Evolutionary conservation across 2,329 filamentous ascomycete genomes (phyloP).

Genomic region (Botrytis porri): DNA sequence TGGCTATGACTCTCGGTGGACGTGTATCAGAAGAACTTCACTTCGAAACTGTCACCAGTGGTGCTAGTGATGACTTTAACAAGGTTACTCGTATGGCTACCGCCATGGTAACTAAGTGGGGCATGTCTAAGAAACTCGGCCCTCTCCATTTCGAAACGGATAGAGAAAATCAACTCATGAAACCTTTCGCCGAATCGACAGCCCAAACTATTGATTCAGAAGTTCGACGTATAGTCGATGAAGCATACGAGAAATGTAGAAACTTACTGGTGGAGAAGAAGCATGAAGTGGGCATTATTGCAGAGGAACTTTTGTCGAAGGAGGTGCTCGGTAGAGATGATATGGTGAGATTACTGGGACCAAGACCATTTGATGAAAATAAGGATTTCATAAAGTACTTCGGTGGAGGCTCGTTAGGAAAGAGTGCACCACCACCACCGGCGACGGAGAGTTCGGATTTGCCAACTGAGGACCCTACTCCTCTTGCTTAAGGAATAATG

Average conservation of each 20-base stretch:
- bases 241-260: constrained; percentile 88
- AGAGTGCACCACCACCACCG: constrained; percentile 57
- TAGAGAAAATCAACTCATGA: constrained; percentile 76
- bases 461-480: constrained; percentile 22
- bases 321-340: constrained; percentile 91
- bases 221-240: constrained; percentile 85
- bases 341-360: constrained; percentile 83
- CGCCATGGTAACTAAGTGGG: constrained; percentile 98
- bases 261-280: constrained; percentile 82
- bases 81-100: constrained; percentile 96
- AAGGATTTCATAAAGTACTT: constrained; percentile 97
- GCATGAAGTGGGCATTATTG: constrained; percentile 80
- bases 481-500: background rate
- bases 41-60: constrained; percentile 93
- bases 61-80: constrained; percentile 95
- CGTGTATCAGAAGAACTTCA: constrained; percentile 95
- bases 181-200: constrained; percentile 94
- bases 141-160: constrained; percentile 82
- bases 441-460: constrained; percentile 41
- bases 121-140: constrained; percentile 93
- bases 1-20: constrained; percentile 98
- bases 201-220: constrained; percentile 89
- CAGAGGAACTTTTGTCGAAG: constrained; percentile 88
- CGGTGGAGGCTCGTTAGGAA: constrained; percentile 50
- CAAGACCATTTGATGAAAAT: constrained; percentile 74